A percentile compares a stretch with the other conserved stretches of the same genome.
Conservation (phyloP, 1,284 basidiomycete species). For the Sphaerobolus stellatus region DNA sequence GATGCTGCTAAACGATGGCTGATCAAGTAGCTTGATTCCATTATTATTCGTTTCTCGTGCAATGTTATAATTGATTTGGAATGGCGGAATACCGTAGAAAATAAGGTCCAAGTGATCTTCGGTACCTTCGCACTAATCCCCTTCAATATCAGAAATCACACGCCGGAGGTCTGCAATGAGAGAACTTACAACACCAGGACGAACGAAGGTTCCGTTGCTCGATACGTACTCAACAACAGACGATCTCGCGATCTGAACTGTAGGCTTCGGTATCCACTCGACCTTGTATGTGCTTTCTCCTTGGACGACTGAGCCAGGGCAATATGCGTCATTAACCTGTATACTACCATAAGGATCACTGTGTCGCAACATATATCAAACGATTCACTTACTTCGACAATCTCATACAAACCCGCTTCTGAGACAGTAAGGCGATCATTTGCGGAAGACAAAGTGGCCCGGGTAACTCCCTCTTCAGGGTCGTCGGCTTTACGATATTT, state of each 20-base stretch:
- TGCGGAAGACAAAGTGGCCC: slow-evolving; percentile 51
- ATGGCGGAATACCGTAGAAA: slow-evolving; percentile 78
- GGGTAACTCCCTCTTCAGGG: slow-evolving; percentile 43
- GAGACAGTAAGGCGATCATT: slow-evolving; percentile 73
- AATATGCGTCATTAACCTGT: slow-evolving; percentile 82
- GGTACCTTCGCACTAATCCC: slow-evolving; percentile 78
- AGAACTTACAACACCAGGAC: slow-evolving; percentile 22
- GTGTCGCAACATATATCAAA: too few relatives aligned
- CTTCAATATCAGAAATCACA: slow-evolving; percentile 35
- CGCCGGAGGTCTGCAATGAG: slow-evolving; percentile 53
- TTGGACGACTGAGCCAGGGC: slow-evolving; percentile 69
- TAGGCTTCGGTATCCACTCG: slow-evolving; percentile 73
- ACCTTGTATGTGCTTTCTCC: slow-evolving; percentile 69
- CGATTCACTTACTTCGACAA: slow-evolving; percentile 59
- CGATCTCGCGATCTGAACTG: slow-evolving; percentile 27
- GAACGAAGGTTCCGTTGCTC: slow-evolving; percentile 5
- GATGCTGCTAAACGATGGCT: slow-evolving; percentile 83
- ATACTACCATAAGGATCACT: slow-evolving; percentile 12
- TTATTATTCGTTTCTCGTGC: slow-evolving; percentile 61
- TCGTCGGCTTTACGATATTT: slow-evolving; percentile 64
- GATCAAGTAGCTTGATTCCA: slow-evolving; percentile 61
- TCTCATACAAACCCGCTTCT: slow-evolving; percentile 74
- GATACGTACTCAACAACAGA: slow-evolving; percentile 3
- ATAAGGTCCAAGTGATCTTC: slow-evolving; percentile 80
- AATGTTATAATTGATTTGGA: slow-evolving; percentile 82